Base-by-base conservation (phyloP, 306 rosid species). In the Dalbergia oliveri region DNA sequence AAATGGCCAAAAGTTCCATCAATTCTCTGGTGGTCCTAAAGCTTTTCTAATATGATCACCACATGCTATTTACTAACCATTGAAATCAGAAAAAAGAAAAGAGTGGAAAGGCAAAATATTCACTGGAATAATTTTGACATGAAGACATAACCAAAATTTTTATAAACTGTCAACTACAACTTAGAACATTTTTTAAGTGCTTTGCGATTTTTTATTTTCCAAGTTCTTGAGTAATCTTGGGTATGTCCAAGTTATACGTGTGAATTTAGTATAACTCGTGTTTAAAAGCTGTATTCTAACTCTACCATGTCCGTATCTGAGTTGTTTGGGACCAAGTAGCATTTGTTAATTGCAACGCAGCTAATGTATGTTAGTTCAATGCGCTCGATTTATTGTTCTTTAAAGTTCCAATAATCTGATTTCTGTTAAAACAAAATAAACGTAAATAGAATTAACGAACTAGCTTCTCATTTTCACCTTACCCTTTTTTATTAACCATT, bases 11-110 rank as follows among this genome's bases (percentile, higher is more conserved):
- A 90, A 77, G 75, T 13, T 79, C 35, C 64, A 77, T 89, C 85
- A 83, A 67, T 69, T 84, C 73, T 64, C 41, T 37, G 56, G 88
- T 87, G 89, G 91, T 86, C 91, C 91, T 56, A 23, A 79, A 57
- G 47, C 53, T 79, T 88, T 74, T 49, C 58, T 33, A 66, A 63
- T 61, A 80, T 61, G 63, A 87, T 79, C 62, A 82, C 76, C 86
- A 78, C 94, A 82, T 87, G 90, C 82, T 59, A 53, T 70, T 72
- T 67, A 56, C 81, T 62, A 74, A 76, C 68, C 4, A 54, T 74
- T 64, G 13, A 54, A 69, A 56, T 82, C 64, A 41, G 19, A 61
- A 66, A 65, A 60, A 16, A 26, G 5, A 11, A 41, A 35, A 8
- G 7, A 41, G 57, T 15, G 15, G 53, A 51, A 83, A 73, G 71